Base-by-base conservation (phyloP, 768 basidiomycete genomes). In the Panaeolus papilionaceus region DNA sequence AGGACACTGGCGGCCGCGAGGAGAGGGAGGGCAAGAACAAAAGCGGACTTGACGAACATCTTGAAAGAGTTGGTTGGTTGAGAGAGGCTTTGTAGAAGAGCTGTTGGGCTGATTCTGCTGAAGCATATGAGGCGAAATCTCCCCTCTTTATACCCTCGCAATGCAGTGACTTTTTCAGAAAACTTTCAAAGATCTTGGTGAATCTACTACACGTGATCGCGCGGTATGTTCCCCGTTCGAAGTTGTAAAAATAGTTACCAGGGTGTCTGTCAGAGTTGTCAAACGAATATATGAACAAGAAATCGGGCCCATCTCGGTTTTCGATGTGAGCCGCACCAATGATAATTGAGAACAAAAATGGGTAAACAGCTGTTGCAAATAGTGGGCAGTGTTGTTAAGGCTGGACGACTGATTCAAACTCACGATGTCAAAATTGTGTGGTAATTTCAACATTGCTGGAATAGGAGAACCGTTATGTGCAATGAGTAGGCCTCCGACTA, bases 1-100 rank as follows among this genome's bases (percentile, higher is more conserved):
- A 73, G 18, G 18, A 64, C 70, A 62, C 63, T 71, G 61, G 74
- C 75, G 45, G 70, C 71, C 33, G 71, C 74, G 65, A 76, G 65
- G 64, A 72, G 61, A 47, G 73, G 71, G 54, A 76, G 71, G 65
- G 72, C 73, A 45, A 75, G 66, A 61, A 71, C 69, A 64, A 69
- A 63, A 44, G 66, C 61, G 65, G 72, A 58, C 39, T 70, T 45
- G 62, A 66, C 64, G 64, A 71, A 68, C 75, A 76, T 76, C 37
- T 69, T 71, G 71, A 47, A 65, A 23, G 28, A 16, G 33, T 9
- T 58, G 8, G 54, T 58, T 28, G 11, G 54, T 58, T 12, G 26
- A 58, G 54, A 58, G 54, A 58, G 33, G 54, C 26, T 63, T 65
- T 66, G 63, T 66, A 61, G 62, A 38, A 37, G 58, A 40, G 20